phyloP scores from a whole-genome alignment of 371 early-diverging fungal species.

The Quaeritorhiza haematococci region DNA sequence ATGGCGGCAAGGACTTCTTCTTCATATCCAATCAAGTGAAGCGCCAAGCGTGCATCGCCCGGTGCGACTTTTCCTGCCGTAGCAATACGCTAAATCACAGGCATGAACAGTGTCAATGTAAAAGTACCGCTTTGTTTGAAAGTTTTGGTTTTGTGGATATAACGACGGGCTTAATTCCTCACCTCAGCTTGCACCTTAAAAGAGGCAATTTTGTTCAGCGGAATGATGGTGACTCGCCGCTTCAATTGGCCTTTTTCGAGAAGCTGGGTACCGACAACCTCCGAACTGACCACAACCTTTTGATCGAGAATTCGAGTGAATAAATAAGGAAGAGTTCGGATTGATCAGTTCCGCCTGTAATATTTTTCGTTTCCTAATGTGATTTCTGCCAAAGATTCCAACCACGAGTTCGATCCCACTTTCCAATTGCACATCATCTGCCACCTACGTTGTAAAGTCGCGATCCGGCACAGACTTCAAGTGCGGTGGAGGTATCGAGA shows the following conservation, averaged over 20 bases:
- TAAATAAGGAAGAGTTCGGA: slow-evolving; percentile 7
- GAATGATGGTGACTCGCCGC: slow-evolving; percentile 92
- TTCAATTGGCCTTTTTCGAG: slow-evolving; percentile 73
- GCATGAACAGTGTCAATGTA: neutral
- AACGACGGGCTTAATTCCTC: neutral
- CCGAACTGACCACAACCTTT: slow-evolving; percentile 89
- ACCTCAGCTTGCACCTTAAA: slow-evolving; percentile 61
- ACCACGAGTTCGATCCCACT: neutral
- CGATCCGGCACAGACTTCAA: slow-evolving; percentile 93
- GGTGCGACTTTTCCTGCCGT: slow-evolving; percentile 72
- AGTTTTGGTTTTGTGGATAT: neutral
- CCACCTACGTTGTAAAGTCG: slow-evolving; percentile 75
- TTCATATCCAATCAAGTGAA: slow-evolving; percentile 78
- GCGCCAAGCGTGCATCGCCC: slow-evolving; percentile 77
- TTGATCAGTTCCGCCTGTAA: too few species aligned
- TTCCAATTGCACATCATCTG: too few species aligned
- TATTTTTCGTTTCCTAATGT: too few species aligned
- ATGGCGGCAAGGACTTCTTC: slow-evolving; percentile 79
- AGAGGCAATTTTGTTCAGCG: slow-evolving; percentile 90
- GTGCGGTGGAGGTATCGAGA: slow-evolving; percentile 63
- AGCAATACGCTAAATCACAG: slow-evolving; percentile 43
- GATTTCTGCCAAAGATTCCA: neutral
- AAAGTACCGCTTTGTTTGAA: slow-evolving; percentile 1
- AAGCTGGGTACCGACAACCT: slow-evolving; percentile 79
- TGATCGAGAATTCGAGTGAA: neutral